Conservation (phyloP, 2,329 filamentous ascomycete genomes). For the Gaeumannomyces tritici region DNA sequence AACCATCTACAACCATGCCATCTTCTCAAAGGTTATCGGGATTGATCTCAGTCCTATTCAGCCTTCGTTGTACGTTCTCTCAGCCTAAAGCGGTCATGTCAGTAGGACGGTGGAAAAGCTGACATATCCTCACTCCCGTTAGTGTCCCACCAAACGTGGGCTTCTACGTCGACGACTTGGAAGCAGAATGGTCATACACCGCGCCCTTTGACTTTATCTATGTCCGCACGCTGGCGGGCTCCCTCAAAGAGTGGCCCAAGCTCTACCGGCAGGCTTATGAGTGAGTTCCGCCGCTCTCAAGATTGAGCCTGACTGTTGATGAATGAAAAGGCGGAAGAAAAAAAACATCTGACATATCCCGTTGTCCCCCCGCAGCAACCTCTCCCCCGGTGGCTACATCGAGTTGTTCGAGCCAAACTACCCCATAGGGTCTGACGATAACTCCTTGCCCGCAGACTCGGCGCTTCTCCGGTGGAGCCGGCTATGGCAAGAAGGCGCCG, state of each 20-base stretch:
- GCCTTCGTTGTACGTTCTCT: slow-evolving; percentile 7
- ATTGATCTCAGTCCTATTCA: slow-evolving; percentile 13
- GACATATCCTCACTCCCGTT: not conserved
- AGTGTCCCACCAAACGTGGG: slow-evolving; percentile 12
- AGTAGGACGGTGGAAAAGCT: not conserved
- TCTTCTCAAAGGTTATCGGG: slow-evolving; percentile 6
- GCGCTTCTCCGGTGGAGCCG: slow-evolving; percentile 12
- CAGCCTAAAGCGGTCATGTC: too few species aligned
- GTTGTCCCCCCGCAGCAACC: slow-evolving; percentile 7
- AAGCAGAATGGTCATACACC: slow-evolving; percentile 11
- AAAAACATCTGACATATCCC: not conserved
- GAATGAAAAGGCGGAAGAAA: not conserved
- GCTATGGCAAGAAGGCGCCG: slow-evolving; percentile 9
- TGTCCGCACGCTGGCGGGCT: slow-evolving; percentile 9
- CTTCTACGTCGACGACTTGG: slow-evolving; percentile 14
- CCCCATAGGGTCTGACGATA: slow-evolving; percentile 10
- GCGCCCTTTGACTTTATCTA: slow-evolving; percentile 11
- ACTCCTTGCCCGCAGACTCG: slow-evolving; percentile 16
- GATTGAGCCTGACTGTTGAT: not conserved
- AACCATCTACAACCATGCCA: not conserved
- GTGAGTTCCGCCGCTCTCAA: not conserved
- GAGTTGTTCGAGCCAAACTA: slow-evolving; percentile 14
- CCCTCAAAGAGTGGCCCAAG: slow-evolving; percentile 10
- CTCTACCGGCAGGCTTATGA: slow-evolving; percentile 8
- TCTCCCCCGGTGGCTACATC: slow-evolving; percentile 12